Evolutionary conservation across 1,284 basidiomycete genomes (phyloP), one percentile per base, ranked within the genome.

Genomic region (Athelia sp.): DNA sequence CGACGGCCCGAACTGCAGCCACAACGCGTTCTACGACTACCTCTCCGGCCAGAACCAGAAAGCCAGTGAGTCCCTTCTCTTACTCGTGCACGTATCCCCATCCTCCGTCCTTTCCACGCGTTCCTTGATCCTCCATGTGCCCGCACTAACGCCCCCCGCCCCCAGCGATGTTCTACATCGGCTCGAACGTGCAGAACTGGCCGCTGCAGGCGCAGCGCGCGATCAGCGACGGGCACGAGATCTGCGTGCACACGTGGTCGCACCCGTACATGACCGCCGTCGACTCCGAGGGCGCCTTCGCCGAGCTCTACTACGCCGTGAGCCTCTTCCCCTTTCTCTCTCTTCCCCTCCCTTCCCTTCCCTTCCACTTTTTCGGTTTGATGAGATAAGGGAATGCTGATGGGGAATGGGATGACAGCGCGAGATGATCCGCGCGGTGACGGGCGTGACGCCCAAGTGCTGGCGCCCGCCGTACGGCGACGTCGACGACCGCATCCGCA

Each of bases 111-210:
- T n/a, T n/a, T n/a, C n/a, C n/a, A n/a, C n/a, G n/a, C n/a, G n/a
- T n/a, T n/a, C n/a, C n/a, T n/a, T n/a, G n/a, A n/a, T n/a, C n/a
- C n/a, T n/a, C n/a, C n/a, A n/a, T n/a, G n/a, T n/a, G n/a, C n/a
- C n/a, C n/a, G n/a, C n/a, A n/a, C n/a, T n/a, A n/a, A n/a, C n/a
- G n/a, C n/a, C n/a, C n/a, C n/a, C n/a, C n/a, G n/a, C 13, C 26
- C 13, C 6, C 26, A 78, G 76, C 88, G 4, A 74, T 81, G 75
- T 92, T 88, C 68, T 92, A 82, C 64, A 80, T 91, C 50, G 89
- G 90, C 34, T 88, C 86, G 47, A 90, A 86, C 43, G 79, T 89
- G 45, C 75, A 84, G 56, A 74, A 88, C 57, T 87, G 83, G 65
- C 79, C 86, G 18, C 76, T 83, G 3, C 79, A 88, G 58, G 86